A percentile compares a stretch with the other conserved stretches of the same genome.
phyloP scores from a whole-genome alignment of 2,329 filamentous ascomycete genomes.

The Davidsoniella virescens region DNA sequence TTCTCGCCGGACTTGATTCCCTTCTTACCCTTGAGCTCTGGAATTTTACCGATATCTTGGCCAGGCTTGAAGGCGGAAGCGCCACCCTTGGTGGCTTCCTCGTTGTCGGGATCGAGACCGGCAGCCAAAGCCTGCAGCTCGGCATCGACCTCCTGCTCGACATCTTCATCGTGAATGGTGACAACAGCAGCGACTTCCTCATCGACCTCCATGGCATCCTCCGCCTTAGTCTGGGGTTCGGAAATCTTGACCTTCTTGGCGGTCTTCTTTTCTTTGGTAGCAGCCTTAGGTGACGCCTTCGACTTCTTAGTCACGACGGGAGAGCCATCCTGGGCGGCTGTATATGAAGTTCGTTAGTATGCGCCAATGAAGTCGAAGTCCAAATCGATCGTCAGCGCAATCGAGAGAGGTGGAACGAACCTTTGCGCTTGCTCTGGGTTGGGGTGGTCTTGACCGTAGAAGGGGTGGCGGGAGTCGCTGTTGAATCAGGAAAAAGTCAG shows the following conservation, averaged over 20 bases:
- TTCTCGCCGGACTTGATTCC: slow-evolving; percentile 23
- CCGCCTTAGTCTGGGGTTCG: neutral
- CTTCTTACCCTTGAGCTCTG: slow-evolving; percentile 29
- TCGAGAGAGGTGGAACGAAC: slow-evolving; percentile 15
- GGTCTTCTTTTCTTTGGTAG: neutral
- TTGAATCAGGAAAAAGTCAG: slow-evolving; percentile 2
- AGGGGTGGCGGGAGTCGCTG: slow-evolving; percentile 7
- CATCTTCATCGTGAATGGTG: slow-evolving; percentile 20
- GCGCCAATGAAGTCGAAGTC: neutral
- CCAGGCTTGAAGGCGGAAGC: slow-evolving; percentile 28
- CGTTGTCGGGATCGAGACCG: slow-evolving; percentile 28
- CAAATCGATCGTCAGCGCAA: neutral
- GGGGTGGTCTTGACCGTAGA: slow-evolving; percentile 12
- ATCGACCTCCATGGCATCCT: slow-evolving; percentile 16
- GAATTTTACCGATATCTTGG: slow-evolving; percentile 35
- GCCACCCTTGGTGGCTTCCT: slow-evolving; percentile 19
- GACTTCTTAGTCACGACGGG: slow-evolving; percentile 30
- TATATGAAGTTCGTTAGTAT: slow-evolving; percentile 7
- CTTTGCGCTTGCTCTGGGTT: slow-evolving; percentile 21
- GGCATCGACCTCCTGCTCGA: slow-evolving; percentile 26
- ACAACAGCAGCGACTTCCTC: slow-evolving; percentile 17
- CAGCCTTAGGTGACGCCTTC: slow-evolving; percentile 24
- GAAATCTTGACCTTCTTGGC: slow-evolving; percentile 1
- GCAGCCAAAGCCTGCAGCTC: slow-evolving; percentile 28
- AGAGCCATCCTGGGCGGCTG: slow-evolving; percentile 30